Evolutionary conservation across 306 rosid species (phyloP), one percentile per base, ranked within the genome.

Genomic region (Hippophae tibetana): DNA sequence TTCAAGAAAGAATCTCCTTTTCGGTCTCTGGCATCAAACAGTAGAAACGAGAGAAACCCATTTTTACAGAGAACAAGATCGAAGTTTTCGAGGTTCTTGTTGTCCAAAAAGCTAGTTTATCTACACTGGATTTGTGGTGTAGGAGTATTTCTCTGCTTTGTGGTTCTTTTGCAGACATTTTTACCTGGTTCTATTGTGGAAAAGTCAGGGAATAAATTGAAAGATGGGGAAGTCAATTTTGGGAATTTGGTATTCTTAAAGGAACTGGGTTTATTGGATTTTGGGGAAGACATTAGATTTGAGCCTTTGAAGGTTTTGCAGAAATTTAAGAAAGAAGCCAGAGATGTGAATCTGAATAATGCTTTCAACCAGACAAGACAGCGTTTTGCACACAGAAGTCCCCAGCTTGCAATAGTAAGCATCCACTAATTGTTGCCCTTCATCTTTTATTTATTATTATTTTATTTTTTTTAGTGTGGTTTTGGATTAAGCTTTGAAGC

Each of bases 101-200:
- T 88, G 3, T 73, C 77, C 62, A 87, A 84, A 82, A 93, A 79
- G 70, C 76, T 93, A 13, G 97, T 88, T 74, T 93, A 89, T 54
- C 66, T 93, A 52, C 97, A 84, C 79, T 93, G 99, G 99, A 86
- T 83, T 78, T 93, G 95, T 64, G 81, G 95, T 7, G 90, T 89
- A 56, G 76, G 56, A 6, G 89, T 93, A 63, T 93, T 93, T 66
- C 77, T 93, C 1, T 78, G 84, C 74, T 78, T 93, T 62, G 84
- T 87, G 41, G 84, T 81, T 61, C 79, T 89, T 44, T 89, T 89
- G 54, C 97, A 88, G 77, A 79, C 86, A 94, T 86, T 76, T 66
- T 75, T 93, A 14, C 99, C 97, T 45, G 93, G 86, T 53, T 88
- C 97, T 6, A 77, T 85, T 13, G 43, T 86, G 53, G 96, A 86